Evolutionary conservation across 192 early-diverging fungal species (phyloP), one percentile per base, ranked within the genome.

Genomic region (Backusella australiensis): DNA sequence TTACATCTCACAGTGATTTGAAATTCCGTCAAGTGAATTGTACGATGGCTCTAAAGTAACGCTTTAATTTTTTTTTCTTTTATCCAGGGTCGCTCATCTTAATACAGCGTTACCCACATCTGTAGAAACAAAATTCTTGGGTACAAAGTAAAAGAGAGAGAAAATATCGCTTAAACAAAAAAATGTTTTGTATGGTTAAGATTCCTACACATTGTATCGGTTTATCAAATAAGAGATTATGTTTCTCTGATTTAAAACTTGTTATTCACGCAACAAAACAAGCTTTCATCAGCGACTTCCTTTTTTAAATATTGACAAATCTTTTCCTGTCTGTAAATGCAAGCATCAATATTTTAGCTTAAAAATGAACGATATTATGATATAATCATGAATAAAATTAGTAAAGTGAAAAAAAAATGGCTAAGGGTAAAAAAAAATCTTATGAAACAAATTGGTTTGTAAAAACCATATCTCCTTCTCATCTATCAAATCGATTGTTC

Each of bases 401-500:
- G 17, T 23, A 26, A 59, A 26, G 21, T 11, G 29, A 26, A 63
- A 63, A 63, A 59, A 63, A 29, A 29, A 63, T 7, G n/a, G 49
- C 8, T n/a, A 19, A 53, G 49, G n/a, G 7, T n/a, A 52, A 49
- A 49, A 49, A 49, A 56, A 56, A 56, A 26, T 21, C 53, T 56
- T 56, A 12, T 59, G 56, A 59, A 59, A 59, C 56, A 59, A 59
- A 59, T 59, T 59, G 56, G 21, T 49, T n/a, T 15, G 8, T 11
- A 59, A 26, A 59, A 59, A 59, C 21, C 56, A 59, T 63, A 63
- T 63, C 56, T 63, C 56, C 21, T 49, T 49, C 46, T 29, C 56
- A 63, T 63, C 56, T 63, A 29, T 63, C 56, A 63, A 63, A 63
- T 63, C 56, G 56, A 63, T 63, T 63, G 26, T 63, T 63, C 56